Evolutionary conservation across 257 asterid species (phyloP).

Genomic region (Scutellaria galericulata): DNA sequence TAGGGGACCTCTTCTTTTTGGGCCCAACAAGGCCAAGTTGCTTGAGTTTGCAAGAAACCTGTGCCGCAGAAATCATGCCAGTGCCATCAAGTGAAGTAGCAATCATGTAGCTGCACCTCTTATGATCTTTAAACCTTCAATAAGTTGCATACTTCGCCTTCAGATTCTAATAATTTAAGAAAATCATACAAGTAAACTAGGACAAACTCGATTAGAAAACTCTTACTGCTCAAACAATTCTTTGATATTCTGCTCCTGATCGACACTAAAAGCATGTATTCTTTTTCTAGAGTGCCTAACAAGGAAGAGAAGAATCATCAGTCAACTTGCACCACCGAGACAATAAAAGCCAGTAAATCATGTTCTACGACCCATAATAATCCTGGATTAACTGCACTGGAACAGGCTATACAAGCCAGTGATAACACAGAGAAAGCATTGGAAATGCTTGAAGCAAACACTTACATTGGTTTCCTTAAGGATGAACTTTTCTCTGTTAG

Average conservation of each 20-base stretch:
- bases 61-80: conserved; percentile 67
- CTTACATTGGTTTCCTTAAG: conserved; percentile 66
- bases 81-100: conserved; percentile 78
- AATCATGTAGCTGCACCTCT: conserved; percentile 87
- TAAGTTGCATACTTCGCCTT: conserved; percentile 29
- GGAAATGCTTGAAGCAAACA: conserved; percentile 37
- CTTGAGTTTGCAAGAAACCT: conserved; percentile 82
- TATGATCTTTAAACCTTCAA: conserved; percentile 84
- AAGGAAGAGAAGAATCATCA: conserved; percentile 29
- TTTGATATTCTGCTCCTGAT: conserved; percentile 80
- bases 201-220: conserved; percentile 26
- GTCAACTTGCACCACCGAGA: conserved; percentile 22
- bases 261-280: conserved; percentile 68
- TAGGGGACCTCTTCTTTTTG: conserved; percentile 52
- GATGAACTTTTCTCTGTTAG: conserved; percentile 45
- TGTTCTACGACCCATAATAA: not conserved
- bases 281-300: conserved; percentile 80
- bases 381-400: conserved; percentile 4
- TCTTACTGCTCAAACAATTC: conserved; percentile 88
- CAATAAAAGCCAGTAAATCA: not conserved
- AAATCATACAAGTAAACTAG: conserved; percentile 20
- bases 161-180: conserved; percentile 31
- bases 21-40: conserved; percentile 78
- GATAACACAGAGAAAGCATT: conserved; percentile 5
- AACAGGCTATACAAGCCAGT: conserved; percentile 25